phyloP scores from a whole-genome alignment of 2,329 filamentous ascomycete genomes.

The Geosmithia morbida region DNA sequence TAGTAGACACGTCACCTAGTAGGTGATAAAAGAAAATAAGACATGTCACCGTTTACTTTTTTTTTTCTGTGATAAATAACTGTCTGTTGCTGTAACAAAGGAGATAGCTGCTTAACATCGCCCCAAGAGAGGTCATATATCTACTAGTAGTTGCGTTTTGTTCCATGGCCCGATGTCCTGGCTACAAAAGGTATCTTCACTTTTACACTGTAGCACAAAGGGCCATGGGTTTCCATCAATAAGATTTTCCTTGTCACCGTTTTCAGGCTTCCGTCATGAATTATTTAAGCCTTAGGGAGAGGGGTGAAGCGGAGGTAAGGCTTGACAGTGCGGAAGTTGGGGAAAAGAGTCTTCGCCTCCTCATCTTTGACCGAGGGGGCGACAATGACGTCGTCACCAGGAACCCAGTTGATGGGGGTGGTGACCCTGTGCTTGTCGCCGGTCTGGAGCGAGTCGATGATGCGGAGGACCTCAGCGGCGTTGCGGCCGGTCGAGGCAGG shows the following conservation, averaged over 20 bases:
- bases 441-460: conserved; percentile 66
- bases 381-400: conserved; percentile 84
- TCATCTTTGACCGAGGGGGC: conserved; percentile 70
- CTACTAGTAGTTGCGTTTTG: background rate
- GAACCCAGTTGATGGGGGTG: conserved; percentile 82
- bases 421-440: conserved; percentile 81
- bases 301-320: conserved; percentile 62
- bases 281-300: conserved; percentile 36
- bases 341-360: conserved; percentile 80
- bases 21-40: background rate
- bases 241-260: background rate
- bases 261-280: background rate
- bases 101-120: background rate
- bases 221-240: background rate
- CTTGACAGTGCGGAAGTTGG: conserved; percentile 55
- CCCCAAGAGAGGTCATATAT: background rate
- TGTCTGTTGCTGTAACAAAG: background rate
- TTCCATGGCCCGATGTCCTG: background rate
- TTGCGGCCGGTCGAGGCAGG: conserved; percentile 82
- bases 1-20: background rate
- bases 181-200: background rate
- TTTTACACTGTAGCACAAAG: background rate
- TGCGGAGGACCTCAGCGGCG: conserved; percentile 63
- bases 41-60: background rate
- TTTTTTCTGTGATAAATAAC: background rate